Evolutionary conservation across 371 early-diverging fungal species (phyloP), one percentile per base, ranked within the genome.

Genomic region (Lichtheimia ornata): DNA sequence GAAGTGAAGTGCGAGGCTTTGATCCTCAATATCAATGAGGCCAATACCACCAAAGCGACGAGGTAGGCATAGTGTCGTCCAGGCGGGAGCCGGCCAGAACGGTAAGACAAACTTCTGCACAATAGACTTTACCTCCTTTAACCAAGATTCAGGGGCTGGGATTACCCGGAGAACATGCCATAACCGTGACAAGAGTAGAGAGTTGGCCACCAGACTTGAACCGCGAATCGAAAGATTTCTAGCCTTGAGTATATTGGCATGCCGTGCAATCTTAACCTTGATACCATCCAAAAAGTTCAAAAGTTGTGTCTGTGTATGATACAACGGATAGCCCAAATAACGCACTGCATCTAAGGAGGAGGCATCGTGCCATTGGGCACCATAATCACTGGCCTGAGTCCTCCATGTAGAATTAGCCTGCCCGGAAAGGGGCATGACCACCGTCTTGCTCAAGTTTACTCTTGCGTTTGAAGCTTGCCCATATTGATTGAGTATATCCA

Each of bases 401-500:
- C n/a, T n/a, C n/a, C n/a, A n/a, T n/a, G n/a, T n/a, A n/a, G n/a
- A 5, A 5, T 49, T 25, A 50, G 7, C 45, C 40, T 22, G 5
- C 13, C 59, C 59, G 50, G 13, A 50, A 25, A 58, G 59, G 3
- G 59, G 5, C 24, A 58, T 35, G 3, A 24, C 20, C 4, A 40
- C 52, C 11, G 60, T 24, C 35, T 59, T 59, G 30, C 20, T 43
- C 4, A 15, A 4, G 14, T 53, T 61, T 3, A 61, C 25, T 3
- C n/a, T 15, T 0, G 53, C 61, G 45, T 52, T 61, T 17, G 61
- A 61, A 2, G 43, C 61, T 1, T 28, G 22, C 4, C 47, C 11
- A 43, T 53, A 53, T 20, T 27, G 44, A n/a, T 40, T 12, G 11
- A 5, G 24, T 51, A 52, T 5, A 59, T 17, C 4, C 35, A 15